These are phyloP conservation scores for Colletotrichum lini DNA, from an alignment of 2,329 filamentous ascomycete species.

Conservation along the genomic window DNA sequence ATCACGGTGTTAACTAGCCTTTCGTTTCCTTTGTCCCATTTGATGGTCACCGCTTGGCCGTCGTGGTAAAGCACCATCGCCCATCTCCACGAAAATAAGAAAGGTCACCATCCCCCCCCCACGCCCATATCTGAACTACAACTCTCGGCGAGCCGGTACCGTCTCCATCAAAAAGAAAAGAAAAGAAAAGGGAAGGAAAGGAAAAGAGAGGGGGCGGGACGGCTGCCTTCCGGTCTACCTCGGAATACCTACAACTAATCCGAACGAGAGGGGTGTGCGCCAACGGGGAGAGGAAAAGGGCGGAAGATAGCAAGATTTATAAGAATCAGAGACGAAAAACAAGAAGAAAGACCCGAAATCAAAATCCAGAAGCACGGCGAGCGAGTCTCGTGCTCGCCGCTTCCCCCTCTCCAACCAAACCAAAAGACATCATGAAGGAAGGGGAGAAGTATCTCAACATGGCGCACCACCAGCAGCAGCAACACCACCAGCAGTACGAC, in stretches of 20 bases:
- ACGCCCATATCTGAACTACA: background rate
- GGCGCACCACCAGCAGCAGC: slow-evolving; percentile 2
- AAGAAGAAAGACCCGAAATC: too few species aligned
- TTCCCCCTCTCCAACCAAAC: too few species aligned
- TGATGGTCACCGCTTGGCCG: background rate
- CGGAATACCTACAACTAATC: background rate
- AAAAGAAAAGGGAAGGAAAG: too few species aligned
- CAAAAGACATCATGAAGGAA: slow-evolving; percentile 1
- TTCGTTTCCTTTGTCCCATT: background rate
- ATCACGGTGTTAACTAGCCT: too few species aligned
- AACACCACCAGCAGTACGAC: slow-evolving; percentile 22
- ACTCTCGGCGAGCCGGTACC: background rate
- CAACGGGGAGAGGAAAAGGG: background rate
- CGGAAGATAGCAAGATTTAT: background rate
- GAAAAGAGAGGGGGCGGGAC: too few species aligned
- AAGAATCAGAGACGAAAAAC: too few species aligned
- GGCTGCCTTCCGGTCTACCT: background rate
- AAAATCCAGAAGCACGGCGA: background rate
- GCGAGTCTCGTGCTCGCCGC: slow-evolving; percentile 4
- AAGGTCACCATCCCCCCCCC: background rate
- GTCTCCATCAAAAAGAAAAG: background rate
- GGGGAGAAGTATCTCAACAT: slow-evolving; percentile 13
- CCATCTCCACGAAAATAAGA: background rate
- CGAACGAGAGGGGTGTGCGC: too few species aligned
- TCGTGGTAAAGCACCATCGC: background rate